These are phyloP conservation scores for Tieghemostelium lacteum DNA, from an alignment of 78 protist genomes.

Conservation along the genomic window DNA sequence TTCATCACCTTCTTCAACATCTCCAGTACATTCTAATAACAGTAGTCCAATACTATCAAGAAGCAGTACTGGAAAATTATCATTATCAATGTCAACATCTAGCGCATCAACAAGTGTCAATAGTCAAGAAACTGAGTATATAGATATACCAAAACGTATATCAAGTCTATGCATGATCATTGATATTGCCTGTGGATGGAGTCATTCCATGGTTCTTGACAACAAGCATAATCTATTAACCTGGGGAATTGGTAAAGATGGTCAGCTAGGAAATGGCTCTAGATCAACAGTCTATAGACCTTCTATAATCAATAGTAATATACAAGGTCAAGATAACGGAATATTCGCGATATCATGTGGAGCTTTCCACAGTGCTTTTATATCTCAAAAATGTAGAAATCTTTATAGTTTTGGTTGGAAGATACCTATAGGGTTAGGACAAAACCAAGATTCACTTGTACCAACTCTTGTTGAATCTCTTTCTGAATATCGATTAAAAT, in stretches of 20 bases:
- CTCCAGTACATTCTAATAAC: too few relatives aligned
- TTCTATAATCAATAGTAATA: background rate
- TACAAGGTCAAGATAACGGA: background rate
- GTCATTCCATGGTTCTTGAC: conserved; percentile 22
- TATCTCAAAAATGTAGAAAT: background rate
- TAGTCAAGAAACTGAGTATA: too few relatives aligned
- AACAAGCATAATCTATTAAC: background rate
- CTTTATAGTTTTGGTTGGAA: conserved; percentile 47
- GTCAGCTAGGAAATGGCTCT: conserved; percentile 28
- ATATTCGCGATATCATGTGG: conserved; percentile 35
- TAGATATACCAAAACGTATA: background rate
- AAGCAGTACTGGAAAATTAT: background rate
- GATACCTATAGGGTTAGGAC: conserved; percentile 25
- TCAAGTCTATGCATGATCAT: background rate
- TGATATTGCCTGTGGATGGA: conserved; percentile 23
- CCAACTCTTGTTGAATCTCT: conserved; percentile 19
- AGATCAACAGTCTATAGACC: conserved; percentile 8
- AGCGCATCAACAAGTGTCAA: too few relatives aligned
- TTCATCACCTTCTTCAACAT: background rate
- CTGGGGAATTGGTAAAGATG: conserved; percentile 60
- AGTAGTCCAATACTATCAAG: too few relatives aligned
- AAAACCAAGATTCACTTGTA: background rate
- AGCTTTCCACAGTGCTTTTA: conserved; percentile 1
- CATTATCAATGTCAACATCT: too few relatives aligned
- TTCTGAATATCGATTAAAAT: background rate